Evolutionary conservation across 2,329 filamentous ascomycete genomes (phyloP).

Genomic region (Hawksworthiomyces lignivorus): DNA sequence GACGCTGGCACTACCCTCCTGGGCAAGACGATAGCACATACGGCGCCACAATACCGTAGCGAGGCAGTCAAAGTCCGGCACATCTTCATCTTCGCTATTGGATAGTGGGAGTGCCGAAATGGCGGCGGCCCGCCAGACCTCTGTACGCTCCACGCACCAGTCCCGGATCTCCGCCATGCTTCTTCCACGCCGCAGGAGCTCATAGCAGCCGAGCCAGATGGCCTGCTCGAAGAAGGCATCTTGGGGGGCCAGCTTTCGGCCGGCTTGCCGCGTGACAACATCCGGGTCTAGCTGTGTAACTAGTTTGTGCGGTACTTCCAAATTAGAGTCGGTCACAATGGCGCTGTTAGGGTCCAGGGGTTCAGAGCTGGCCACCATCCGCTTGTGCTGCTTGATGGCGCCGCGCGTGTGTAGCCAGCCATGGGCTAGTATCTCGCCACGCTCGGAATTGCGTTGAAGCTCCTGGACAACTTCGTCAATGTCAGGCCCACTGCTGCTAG

Average conservation of each 20-base stretch:
- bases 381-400: slow-evolving; percentile 84
- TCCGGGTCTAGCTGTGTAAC: slow-evolving; percentile 91
- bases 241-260: slow-evolving; percentile 65
- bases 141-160: slow-evolving; percentile 79
- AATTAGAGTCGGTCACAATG: slow-evolving; percentile 46
- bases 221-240: slow-evolving; percentile 86
- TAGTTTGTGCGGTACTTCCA: slow-evolving; percentile 55
- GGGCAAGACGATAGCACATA: slow-evolving; percentile 65
- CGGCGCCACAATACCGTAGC: slow-evolving; percentile 64
- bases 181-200: slow-evolving; percentile 81
- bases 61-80: slow-evolving; percentile 33
- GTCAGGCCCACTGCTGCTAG: slow-evolving; percentile 60
- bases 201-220: slow-evolving; percentile 90
- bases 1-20: slow-evolving; percentile 60
- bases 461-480: slow-evolving; percentile 71
- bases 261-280: slow-evolving; percentile 66
- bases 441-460: slow-evolving; percentile 66
- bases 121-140: slow-evolving; percentile 81
- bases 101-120: slow-evolving; percentile 65
- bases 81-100: slow-evolving; percentile 35
- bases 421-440: slow-evolving; percentile 74
- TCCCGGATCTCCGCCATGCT: slow-evolving; percentile 66
- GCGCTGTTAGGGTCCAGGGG: slow-evolving; percentile 56
- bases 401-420: slow-evolving; percentile 91
- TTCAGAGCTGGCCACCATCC: slow-evolving; percentile 59